Evolutionary conservation across 345 rosid species (phyloP).

Genomic region (Geranium brycei): DNA sequence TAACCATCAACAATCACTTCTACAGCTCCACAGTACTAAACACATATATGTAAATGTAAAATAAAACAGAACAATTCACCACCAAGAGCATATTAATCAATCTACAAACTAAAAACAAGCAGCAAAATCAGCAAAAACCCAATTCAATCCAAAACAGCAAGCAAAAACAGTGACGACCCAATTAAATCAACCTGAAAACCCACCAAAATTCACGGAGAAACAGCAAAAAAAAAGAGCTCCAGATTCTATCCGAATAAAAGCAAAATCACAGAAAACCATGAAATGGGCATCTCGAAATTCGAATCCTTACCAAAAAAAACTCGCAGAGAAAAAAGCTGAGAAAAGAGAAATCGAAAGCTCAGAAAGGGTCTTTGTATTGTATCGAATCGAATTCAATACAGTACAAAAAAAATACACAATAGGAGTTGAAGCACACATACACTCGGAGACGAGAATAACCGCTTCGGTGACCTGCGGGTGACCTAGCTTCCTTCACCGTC

Average conservation of each 20-base stretch:
- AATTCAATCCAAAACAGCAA: conserved; percentile 10
- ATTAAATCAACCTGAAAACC: conserved; percentile 7
- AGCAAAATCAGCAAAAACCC: conserved; percentile 1
- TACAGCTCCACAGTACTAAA: no score
- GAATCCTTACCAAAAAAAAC: conserved; percentile 22
- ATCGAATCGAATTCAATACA: conserved; percentile 11
- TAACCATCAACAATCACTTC: neutral
- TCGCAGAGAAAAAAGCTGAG: conserved; percentile 11
- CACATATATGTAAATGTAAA: no score
- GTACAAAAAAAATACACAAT: neutral
- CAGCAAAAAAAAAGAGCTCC: conserved; percentile 3
- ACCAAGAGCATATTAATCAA: neutral
- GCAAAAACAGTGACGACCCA: neutral
- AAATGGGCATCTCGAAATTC: conserved; percentile 2
- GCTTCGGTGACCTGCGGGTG: conserved; percentile 3
- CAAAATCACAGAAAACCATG: conserved; percentile 8
- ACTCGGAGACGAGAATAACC: neutral
- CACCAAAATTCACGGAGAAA: conserved; percentile 6
- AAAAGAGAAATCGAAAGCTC: conserved; percentile 5
- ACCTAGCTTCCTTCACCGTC: conserved; percentile 20
- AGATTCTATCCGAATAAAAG: conserved; percentile 6
- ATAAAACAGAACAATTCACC: conserved; percentile 2
- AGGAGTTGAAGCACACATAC: neutral
- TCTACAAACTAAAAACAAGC: no score
- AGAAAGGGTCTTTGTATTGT: neutral